Percentiles rank a stretch among this genome's conserved stretches.
Conservation (phyloP, 345 rosid genomes). For the Linum usitatissimum region DNA sequence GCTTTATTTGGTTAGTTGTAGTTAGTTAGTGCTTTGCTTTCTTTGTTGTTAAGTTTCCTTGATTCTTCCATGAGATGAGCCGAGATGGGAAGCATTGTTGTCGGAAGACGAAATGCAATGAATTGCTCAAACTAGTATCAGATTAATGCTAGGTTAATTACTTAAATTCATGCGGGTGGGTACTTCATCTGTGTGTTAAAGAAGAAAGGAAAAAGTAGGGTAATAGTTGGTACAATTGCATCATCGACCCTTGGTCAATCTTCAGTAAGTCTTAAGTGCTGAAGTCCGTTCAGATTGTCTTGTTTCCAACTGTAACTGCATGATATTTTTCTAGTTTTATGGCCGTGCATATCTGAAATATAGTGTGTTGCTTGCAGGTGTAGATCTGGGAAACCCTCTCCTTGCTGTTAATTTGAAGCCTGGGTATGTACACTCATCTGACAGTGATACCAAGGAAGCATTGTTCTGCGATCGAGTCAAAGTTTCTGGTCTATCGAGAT, state of each 20-base stretch:
- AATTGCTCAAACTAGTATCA: not conserved
- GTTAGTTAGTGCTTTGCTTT: too few relatives aligned
- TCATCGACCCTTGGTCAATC: too few relatives aligned
- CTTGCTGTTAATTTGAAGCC: slow-evolving; percentile 38
- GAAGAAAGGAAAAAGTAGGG: too few relatives aligned
- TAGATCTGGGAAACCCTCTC: slow-evolving; percentile 38
- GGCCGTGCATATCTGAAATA: not conserved
- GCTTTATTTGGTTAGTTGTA: too few relatives aligned
- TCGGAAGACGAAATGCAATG: not conserved
- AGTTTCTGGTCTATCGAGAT: slow-evolving; percentile 59
- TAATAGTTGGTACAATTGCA: too few relatives aligned
- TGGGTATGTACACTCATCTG: slow-evolving; percentile 14
- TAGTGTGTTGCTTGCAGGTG: slow-evolving; percentile 24
- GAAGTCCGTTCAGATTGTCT: not conserved
- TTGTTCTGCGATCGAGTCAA: slow-evolving; percentile 58
- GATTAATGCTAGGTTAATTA: not conserved
- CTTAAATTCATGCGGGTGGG: too few relatives aligned
- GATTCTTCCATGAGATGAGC: not conserved
- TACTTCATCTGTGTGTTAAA: too few relatives aligned
- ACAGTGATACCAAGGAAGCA: slow-evolving; percentile 24
- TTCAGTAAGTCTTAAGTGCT: too few relatives aligned
- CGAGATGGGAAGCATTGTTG: not conserved
- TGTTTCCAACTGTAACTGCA: not conserved
- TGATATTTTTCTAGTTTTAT: too few relatives aligned
- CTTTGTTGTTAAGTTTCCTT: not conserved